Evolutionary conservation across 2,329 filamentous ascomycete species (phyloP).

Genomic region (Xylaria polymorpha): DNA sequence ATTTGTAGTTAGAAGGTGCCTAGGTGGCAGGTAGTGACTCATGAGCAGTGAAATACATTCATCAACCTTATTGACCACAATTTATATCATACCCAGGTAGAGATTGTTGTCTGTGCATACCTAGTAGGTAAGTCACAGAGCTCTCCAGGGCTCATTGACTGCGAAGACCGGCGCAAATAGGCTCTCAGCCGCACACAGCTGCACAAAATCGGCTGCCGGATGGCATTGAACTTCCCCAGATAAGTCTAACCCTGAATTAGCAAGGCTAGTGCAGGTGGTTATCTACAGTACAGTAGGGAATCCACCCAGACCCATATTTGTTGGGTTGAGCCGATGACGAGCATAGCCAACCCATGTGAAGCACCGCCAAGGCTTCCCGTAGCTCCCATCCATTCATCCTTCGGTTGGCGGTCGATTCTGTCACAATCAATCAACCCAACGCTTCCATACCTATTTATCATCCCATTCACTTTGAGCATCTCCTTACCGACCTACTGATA

Average conservation of each 20-base stretch:
- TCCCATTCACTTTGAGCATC: background rate
- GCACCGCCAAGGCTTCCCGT: slow-evolving; percentile 9
- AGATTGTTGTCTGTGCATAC: no score
- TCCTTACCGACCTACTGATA: background rate
- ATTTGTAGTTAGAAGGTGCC: background rate
- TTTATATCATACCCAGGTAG: no score
- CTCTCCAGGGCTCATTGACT: background rate
- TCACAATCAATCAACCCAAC: slow-evolving; percentile 7
- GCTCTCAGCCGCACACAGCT: slow-evolving; percentile 18
- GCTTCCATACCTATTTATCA: background rate
- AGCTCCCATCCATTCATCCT: background rate
- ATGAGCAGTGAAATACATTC: slow-evolving; percentile 14
- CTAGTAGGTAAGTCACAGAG: background rate
- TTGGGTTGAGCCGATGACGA: slow-evolving; percentile 29
- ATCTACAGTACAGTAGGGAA: background rate
- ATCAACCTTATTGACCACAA: background rate
- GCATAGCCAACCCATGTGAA: slow-evolving; percentile 19
- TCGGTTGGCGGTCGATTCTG: background rate
- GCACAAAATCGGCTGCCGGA: background rate
- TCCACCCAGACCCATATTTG: slow-evolving; percentile 7
- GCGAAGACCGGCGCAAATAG: slow-evolving; percentile 29
- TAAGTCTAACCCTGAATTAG: slow-evolving; percentile 17
- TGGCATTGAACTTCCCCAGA: slow-evolving; percentile 28
- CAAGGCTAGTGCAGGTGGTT: slow-evolving; percentile 2
- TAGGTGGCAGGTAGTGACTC: slow-evolving; percentile 31